Conservation (phyloP, 345 rosid genomes). For the Streptanthus diversifolius region DNA sequence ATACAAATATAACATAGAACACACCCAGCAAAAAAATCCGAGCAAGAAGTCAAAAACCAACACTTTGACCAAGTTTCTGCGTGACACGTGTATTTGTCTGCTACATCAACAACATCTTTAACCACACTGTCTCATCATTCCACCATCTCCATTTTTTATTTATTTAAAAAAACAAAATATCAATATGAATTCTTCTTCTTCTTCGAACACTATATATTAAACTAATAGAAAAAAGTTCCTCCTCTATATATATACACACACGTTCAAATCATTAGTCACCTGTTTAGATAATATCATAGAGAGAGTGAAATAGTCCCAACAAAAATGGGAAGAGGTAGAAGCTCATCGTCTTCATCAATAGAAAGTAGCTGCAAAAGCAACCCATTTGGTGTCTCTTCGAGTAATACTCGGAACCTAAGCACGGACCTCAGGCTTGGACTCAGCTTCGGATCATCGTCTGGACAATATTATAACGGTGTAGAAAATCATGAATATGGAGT, state of each 20-base stretch:
- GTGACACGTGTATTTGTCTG: constrained; percentile 35
- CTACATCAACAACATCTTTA: constrained; percentile 32
- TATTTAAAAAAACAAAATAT: not conserved
- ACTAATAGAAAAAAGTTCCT: not conserved
- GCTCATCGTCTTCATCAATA: constrained; percentile 62
- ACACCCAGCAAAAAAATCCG: constrained; percentile 33
- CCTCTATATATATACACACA: constrained; percentile 34
- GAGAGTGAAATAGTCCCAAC: not conserved
- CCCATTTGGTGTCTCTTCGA: constrained; percentile 27
- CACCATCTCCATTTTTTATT: constrained; percentile 20
- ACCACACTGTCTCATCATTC: constrained; percentile 38
- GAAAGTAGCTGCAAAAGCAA: constrained; percentile 52
- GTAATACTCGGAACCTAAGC: constrained; percentile 43
- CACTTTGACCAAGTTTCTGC: constrained; percentile 29
- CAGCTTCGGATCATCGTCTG: constrained; percentile 43
- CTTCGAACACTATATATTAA: not conserved
- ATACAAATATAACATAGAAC: constrained; percentile 19
- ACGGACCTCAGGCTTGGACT: constrained; percentile 86
- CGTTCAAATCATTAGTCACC: constrained; percentile 38
- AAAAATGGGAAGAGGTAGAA: constrained; percentile 56
- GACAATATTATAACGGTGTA: constrained; percentile 31
- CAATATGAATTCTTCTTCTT: constrained; percentile 18
- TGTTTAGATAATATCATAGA: constrained; percentile 12
- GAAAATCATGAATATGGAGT: constrained; percentile 21
- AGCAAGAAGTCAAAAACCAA: constrained; percentile 36